A percentile compares a stretch with the other conserved stretches of the same genome.
phyloP scores from a whole-genome alignment of 768 basidiomycete species.

The Cyclocybe aegerita region DNA sequence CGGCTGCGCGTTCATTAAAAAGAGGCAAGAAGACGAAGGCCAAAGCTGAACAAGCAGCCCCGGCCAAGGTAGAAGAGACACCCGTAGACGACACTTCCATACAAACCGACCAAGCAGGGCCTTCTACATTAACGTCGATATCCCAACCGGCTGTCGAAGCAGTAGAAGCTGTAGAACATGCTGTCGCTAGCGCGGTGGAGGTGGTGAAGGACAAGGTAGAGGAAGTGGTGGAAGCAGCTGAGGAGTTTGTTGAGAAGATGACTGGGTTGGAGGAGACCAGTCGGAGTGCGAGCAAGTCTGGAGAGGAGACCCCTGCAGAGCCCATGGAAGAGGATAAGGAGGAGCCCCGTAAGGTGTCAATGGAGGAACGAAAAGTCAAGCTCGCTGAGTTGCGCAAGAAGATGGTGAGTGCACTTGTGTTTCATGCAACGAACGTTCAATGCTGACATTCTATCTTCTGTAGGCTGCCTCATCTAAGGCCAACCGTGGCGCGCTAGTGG shows the following conservation, averaged over 20 bases:
- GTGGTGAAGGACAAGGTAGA: constrained; percentile 17
- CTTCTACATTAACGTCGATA: constrained; percentile 16
- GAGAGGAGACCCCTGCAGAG: constrained; percentile 13
- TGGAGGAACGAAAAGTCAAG: constrained; percentile 78
- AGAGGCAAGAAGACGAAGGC: constrained; percentile 15
- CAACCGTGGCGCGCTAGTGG: constrained; percentile 83
- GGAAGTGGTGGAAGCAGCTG: constrained; percentile 26
- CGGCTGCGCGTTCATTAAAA: constrained; percentile 7
- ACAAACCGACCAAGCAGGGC: constrained; percentile 19
- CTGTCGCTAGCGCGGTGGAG: constrained; percentile 14
- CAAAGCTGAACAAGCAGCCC: constrained; percentile 1
- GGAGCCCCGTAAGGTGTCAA: constrained; percentile 36
- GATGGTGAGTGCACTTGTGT: constrained; percentile 58
- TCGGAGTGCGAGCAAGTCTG: constrained; percentile 13
- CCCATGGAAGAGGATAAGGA: constrained; percentile 22
- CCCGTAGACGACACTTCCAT: constrained; percentile 16
- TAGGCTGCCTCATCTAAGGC: constrained; percentile 77
- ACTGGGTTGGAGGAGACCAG: constrained; percentile 22
- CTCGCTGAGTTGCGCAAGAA: constrained; percentile 72
- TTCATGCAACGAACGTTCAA: too few species aligned
- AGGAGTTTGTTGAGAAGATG: constrained; percentile 30
- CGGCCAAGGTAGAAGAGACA: constrained; percentile 6
- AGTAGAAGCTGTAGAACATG: constrained; percentile 6
- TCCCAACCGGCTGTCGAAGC: constrained; percentile 7
- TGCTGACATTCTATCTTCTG: background rate